These are phyloP conservation scores for Cryptosporidium sp. DNA, from an alignment of 169 alveolate genomes.

Conservation along the genomic window DNA sequence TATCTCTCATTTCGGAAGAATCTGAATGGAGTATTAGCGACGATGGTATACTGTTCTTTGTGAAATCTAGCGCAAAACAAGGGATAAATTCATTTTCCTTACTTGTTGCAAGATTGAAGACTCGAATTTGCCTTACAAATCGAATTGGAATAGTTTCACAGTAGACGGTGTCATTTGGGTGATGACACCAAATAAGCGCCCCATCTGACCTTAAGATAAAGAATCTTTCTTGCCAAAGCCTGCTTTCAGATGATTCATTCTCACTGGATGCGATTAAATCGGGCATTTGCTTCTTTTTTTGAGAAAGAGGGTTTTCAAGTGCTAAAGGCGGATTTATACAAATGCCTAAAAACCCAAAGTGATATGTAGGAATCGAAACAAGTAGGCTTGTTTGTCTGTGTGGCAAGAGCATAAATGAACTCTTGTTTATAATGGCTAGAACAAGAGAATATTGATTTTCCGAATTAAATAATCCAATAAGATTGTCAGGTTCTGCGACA, in stretches of 20 bases:
- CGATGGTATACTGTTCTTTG: conserved; percentile 53
- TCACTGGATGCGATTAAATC: background rate
- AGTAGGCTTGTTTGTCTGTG: conserved; percentile 67
- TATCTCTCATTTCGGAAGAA: conserved; percentile 65
- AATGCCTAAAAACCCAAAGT: conserved; percentile 62
- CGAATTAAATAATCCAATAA: conserved; percentile 67
- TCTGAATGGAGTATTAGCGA: conserved; percentile 60
- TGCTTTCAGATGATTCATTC: conserved; percentile 28
- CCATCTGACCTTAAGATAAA: conserved; percentile 71
- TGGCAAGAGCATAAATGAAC: conserved; percentile 69
- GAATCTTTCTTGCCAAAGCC: conserved; percentile 73
- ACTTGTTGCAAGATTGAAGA: conserved; percentile 52
- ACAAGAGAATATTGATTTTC: conserved; percentile 63
- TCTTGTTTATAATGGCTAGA: conserved; percentile 57
- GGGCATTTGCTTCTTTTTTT: conserved; percentile 1
- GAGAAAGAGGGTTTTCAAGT: conserved; percentile 56
- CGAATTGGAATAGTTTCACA: conserved; percentile 66
- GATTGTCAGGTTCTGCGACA: conserved; percentile 49
- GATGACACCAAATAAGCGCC: conserved; percentile 60
- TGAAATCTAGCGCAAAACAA: conserved; percentile 65
- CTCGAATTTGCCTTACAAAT: conserved; percentile 70
- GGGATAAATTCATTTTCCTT: conserved; percentile 61
- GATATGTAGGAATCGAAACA: conserved; percentile 68
- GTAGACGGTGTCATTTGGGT: conserved; percentile 42
- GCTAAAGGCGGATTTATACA: conserved; percentile 71